Percentiles rank a stretch among this genome's conserved stretches.
Conservation (phyloP, 1,139 yeast genomes). For the Arxiozyma heterogenica region DNA sequence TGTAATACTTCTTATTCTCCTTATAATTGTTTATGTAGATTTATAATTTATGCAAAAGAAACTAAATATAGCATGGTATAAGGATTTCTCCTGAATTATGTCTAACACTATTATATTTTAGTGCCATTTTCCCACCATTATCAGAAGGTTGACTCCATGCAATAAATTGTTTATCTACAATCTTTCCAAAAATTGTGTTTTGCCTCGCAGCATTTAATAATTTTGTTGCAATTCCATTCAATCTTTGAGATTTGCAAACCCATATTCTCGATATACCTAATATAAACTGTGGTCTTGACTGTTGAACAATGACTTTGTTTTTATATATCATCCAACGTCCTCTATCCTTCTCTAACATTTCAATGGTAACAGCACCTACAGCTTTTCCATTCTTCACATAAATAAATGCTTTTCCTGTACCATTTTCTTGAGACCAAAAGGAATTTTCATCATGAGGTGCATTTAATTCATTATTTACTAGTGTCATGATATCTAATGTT, state of each 20-base stretch:
- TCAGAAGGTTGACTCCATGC: slow-evolving; percentile 33
- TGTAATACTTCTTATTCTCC: no score
- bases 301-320: slow-evolving; percentile 19
- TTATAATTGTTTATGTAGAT: background rate
- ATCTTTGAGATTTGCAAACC: slow-evolving; percentile 26
- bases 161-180: slow-evolving; percentile 17
- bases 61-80: slow-evolving; percentile 26
- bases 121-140: slow-evolving; percentile 28
- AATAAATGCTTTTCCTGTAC: slow-evolving; percentile 24
- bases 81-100: slow-evolving; percentile 28
- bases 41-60: no score
- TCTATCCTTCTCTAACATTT: slow-evolving; percentile 15
- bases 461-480: slow-evolving; percentile 27
- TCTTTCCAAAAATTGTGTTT: slow-evolving; percentile 16
- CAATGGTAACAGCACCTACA: slow-evolving; percentile 26
- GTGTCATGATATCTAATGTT: slow-evolving; percentile 21
- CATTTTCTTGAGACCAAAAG: slow-evolving; percentile 21
- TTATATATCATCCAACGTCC: slow-evolving; percentile 30
- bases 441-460: slow-evolving; percentile 30
- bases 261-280: slow-evolving; percentile 30
- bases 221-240: slow-evolving; percentile 23
- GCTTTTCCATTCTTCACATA: slow-evolving; percentile 25
- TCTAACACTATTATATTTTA: slow-evolving; percentile 23
- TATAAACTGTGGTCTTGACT: slow-evolving; percentile 20
- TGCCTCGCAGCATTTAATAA: slow-evolving; percentile 25